Percentiles rank a stretch among this genome's conserved stretches.
These are phyloP conservation scores for Calycina herbarum DNA, from an alignment of 2,329 filamentous ascomycete species.

Conservation along the genomic window DNA sequence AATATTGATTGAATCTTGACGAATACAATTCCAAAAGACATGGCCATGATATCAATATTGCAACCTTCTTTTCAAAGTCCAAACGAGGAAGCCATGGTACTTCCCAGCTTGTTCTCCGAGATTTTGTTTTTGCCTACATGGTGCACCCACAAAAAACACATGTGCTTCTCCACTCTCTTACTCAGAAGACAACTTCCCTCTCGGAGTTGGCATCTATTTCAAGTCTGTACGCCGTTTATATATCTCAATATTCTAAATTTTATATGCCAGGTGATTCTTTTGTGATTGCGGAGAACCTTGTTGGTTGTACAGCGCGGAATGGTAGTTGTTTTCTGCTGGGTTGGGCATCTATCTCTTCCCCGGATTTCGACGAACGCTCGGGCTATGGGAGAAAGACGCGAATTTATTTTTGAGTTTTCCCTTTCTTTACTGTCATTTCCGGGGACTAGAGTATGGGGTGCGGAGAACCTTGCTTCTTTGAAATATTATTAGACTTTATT, in stretches of 20 bases:
- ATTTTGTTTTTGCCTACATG: not conserved
- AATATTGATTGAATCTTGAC: not conserved
- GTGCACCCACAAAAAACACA: not conserved
- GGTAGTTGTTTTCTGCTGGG: not conserved
- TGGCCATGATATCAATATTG: not conserved
- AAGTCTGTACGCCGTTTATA: slow-evolving; percentile 3
- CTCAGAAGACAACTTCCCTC: not conserved
- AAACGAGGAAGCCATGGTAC: not conserved
- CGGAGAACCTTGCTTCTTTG: not conserved
- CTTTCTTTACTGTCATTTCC: not conserved
- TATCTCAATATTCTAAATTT: not conserved
- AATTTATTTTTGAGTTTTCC: not conserved
- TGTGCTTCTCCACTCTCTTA: not conserved
- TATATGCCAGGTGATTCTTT: not conserved
- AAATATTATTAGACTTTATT: not conserved
- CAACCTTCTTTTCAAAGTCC: not conserved
- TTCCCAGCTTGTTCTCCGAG: not conserved
- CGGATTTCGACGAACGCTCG: not conserved
- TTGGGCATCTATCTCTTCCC: not conserved
- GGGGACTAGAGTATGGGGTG: not conserved
- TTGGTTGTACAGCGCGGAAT: not conserved
- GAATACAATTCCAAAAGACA: not conserved
- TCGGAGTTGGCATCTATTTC: not conserved
- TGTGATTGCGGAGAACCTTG: not conserved
- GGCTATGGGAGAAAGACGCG: not conserved